A percentile compares a stretch with the other conserved stretches of the same genome.
phyloP scores from a whole-genome alignment of 1,139 yeast genomes.

The Casaregolazyma suthepensis region DNA sequence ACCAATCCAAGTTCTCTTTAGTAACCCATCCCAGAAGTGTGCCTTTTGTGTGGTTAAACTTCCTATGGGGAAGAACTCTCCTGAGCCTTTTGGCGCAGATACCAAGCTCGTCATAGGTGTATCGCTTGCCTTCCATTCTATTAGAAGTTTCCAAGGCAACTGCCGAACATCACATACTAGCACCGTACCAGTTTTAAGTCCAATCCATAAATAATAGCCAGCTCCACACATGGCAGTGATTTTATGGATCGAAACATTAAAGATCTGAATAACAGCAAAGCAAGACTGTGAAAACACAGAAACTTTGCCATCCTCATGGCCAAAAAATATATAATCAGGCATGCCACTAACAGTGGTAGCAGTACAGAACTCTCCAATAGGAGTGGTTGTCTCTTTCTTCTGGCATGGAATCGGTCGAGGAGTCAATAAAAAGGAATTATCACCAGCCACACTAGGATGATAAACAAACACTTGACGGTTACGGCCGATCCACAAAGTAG shows the following conservation, averaged over 20 bases:
- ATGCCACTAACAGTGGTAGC: constrained; percentile 25
- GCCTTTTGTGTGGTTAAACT: constrained; percentile 19
- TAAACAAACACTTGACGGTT: constrained; percentile 32
- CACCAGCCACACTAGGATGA: constrained; percentile 25
- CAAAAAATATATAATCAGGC: constrained; percentile 34
- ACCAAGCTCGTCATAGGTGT: constrained; percentile 25
- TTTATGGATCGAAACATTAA: constrained; percentile 32
- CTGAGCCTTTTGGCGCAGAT: constrained; percentile 6
- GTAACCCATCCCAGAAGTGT: constrained; percentile 34
- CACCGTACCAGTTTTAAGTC: constrained; percentile 35
- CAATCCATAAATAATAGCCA: constrained; percentile 36
- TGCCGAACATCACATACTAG: constrained; percentile 31
- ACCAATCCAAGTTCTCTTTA: constrained; percentile 34
- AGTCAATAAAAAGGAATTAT: constrained; percentile 23
- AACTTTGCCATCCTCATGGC: constrained; percentile 40
- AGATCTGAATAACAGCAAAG: constrained; percentile 29
- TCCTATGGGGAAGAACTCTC: constrained; percentile 14
- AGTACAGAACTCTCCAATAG: constrained; percentile 32
- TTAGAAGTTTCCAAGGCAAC: constrained; percentile 33
- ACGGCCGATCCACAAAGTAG: constrained; percentile 34
- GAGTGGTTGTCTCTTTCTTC: constrained; percentile 12
- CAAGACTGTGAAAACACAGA: constrained; percentile 29
- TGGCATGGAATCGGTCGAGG: constrained; percentile 23
- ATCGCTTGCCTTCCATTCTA: constrained; percentile 38
- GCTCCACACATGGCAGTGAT: constrained; percentile 31